Evolutionary conservation across 257 asterid species (phyloP).

Genomic region (Solanum chmielewskii): DNA sequence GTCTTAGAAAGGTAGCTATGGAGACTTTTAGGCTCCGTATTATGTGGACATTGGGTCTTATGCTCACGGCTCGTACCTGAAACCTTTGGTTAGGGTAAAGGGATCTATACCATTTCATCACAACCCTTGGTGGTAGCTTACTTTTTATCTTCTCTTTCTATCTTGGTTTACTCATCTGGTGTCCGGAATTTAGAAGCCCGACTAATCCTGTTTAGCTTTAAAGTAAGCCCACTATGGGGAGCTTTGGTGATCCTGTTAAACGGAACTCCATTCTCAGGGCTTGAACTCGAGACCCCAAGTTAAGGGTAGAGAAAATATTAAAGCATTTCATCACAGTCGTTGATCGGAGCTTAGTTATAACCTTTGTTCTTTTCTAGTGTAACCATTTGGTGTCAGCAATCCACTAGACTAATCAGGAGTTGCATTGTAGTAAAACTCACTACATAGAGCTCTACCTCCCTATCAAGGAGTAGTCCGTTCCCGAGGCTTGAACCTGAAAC

Average conservation of each 20-base stretch:
- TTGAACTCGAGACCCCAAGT: background rate
- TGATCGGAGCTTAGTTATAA: background rate
- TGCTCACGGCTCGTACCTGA: background rate
- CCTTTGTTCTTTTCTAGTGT: background rate
- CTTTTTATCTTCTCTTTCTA: background rate
- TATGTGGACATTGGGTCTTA: background rate
- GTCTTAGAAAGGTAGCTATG: background rate
- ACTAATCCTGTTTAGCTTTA: background rate
- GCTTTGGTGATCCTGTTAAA: background rate
- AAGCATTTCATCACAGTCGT: background rate
- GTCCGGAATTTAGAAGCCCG: background rate
- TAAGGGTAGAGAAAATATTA: background rate
- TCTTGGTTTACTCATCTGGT: background rate
- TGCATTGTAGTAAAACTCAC: accelerated
- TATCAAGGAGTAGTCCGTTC: background rate
- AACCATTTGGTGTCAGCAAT: background rate
- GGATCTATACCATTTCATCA: background rate
- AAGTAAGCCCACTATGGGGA: background rate
- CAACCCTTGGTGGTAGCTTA: background rate
- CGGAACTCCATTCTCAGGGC: background rate
- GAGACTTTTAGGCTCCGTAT: background rate
- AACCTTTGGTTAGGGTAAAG: background rate
- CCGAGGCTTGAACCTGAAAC: background rate
- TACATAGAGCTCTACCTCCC: background rate
- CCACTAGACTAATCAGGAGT: background rate